Percentiles rank a stretch among this genome's conserved stretches.
phyloP scores from a whole-genome alignment of 2,329 filamentous ascomycete genomes.

The Fusarium burgessii region DNA sequence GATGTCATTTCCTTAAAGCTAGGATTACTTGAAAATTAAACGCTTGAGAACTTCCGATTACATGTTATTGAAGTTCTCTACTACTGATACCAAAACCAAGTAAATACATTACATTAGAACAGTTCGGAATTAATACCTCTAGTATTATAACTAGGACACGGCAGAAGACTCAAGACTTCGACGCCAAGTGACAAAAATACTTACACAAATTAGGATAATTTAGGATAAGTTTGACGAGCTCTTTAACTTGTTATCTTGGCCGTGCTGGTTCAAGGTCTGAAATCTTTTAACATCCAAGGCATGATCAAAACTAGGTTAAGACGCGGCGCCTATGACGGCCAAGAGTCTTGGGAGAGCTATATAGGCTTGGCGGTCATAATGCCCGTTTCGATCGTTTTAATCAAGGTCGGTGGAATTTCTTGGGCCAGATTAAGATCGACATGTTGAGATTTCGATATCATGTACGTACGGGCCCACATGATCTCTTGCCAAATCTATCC shows the following conservation, averaged over 20 bases:
- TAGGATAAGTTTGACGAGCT: too few species aligned
- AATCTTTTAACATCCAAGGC: too few species aligned
- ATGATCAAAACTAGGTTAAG: not conserved
- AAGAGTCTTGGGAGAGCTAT: constrained; percentile 9
- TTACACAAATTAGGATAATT: too few species aligned
- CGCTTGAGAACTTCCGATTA: too few species aligned
- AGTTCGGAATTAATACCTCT: not conserved
- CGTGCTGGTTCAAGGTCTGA: too few species aligned
- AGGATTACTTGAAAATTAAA: too few species aligned
- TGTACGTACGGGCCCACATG: not conserved
- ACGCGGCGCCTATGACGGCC: constrained; percentile 2
- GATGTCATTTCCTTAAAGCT: too few species aligned
- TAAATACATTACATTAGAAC: not conserved
- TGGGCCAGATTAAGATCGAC: constrained; percentile 24
- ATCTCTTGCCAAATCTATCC: not conserved
- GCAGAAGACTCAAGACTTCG: too few species aligned
- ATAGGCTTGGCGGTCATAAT: constrained; percentile 12
- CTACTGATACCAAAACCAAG: not conserved
- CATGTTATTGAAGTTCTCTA: too few species aligned
- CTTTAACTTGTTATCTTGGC: too few species aligned
- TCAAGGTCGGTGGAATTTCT: not conserved
- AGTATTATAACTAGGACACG: too few species aligned
- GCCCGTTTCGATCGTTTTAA: not conserved
- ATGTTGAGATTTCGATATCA: not conserved
- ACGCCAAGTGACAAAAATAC: too few species aligned